These are phyloP conservation scores for Cercospora citrullina DNA, from an alignment of 2,329 filamentous ascomycete species.

Conservation along the genomic window DNA sequence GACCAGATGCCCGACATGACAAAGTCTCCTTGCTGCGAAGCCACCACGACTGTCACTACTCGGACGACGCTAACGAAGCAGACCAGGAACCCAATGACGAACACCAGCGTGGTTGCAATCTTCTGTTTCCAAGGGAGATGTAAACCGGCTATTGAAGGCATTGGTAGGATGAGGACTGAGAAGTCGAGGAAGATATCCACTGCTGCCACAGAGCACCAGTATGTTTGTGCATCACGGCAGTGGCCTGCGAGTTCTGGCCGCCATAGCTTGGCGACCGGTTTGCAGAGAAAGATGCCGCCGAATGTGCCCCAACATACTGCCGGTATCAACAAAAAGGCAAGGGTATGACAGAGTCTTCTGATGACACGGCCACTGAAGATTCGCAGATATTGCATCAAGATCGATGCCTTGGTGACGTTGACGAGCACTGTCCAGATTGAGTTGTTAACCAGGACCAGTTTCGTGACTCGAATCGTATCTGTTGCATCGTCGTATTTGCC, in stretches of 20 bases:
- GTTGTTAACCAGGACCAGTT: conserved; percentile 39
- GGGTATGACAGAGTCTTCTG: conserved; percentile 41
- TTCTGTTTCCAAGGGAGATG: conserved; percentile 48
- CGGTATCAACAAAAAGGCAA: conserved; percentile 39
- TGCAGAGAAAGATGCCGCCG: conserved; percentile 46
- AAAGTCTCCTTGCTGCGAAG: conserved; percentile 27
- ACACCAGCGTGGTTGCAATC: conserved; percentile 44
- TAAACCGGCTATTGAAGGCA: conserved; percentile 45
- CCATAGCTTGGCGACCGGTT: conserved; percentile 47
- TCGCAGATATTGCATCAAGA: conserved; percentile 52
- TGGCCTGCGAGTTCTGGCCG: conserved; percentile 33
- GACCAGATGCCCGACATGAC: conserved; percentile 43
- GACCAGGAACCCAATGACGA: conserved; percentile 45
- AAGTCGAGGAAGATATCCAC: conserved; percentile 50
- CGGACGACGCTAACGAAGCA: conserved; percentile 33
- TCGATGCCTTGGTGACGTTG: conserved; percentile 49
- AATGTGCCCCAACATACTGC: conserved; percentile 38
- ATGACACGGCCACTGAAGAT: conserved; percentile 44
- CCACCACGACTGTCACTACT: conserved; percentile 28
- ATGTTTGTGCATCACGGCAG: conserved; percentile 43
- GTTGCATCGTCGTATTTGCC: conserved; percentile 25
- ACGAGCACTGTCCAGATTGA: conserved; percentile 38
- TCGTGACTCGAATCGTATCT: conserved; percentile 28
- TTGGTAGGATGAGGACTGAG: conserved; percentile 47
- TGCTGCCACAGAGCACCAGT: conserved; percentile 49